Conservation (phyloP, 1,139 yeast genomes). For the Debaryomyces udenii region DNA sequence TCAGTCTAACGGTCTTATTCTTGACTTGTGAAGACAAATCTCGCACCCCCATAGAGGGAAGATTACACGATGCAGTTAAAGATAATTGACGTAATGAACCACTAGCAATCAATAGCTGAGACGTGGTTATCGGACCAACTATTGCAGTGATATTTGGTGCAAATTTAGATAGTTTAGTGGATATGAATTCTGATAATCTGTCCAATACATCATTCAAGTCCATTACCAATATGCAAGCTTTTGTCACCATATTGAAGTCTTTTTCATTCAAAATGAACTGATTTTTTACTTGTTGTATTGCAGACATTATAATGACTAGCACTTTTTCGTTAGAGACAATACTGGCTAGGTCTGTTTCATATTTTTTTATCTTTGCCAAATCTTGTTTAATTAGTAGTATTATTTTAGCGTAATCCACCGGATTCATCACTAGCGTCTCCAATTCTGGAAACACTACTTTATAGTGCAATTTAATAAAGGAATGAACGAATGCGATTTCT, state of each 20-base stretch:
- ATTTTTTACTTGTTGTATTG: slow-evolving; percentile 41
- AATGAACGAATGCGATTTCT: slow-evolving; percentile 56
- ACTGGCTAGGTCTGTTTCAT: slow-evolving; percentile 38
- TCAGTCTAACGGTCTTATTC: slow-evolving; percentile 51
- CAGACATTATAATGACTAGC: slow-evolving; percentile 75
- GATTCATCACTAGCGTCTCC: slow-evolving; percentile 62
- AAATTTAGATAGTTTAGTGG: slow-evolving; percentile 55
- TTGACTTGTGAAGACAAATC: slow-evolving; percentile 44
- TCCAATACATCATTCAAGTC: slow-evolving; percentile 47
- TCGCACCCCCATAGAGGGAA: slow-evolving; percentile 76
- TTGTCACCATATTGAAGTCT: slow-evolving; percentile 43
- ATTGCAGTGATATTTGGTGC: slow-evolving; percentile 84
- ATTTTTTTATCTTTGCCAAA: slow-evolving; percentile 34
- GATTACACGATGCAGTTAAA: slow-evolving; percentile 77
- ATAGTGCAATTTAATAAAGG: slow-evolving; percentile 57
- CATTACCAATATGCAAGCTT: slow-evolving; percentile 53
- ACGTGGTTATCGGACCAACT: slow-evolving; percentile 73
- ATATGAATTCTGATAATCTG: slow-evolving; percentile 55
- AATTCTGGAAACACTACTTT: slow-evolving; percentile 71
- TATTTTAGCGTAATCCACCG: slow-evolving; percentile 63
- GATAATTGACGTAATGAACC: slow-evolving; percentile 77
- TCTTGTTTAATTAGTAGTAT: slow-evolving; percentile 57
- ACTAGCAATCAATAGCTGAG: slow-evolving; percentile 68
- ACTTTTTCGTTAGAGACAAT: slow-evolving; percentile 65
- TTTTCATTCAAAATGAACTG: slow-evolving; percentile 32